Base-by-base conservation (phyloP, 371 early-diverging fungal genomes). In the Amoeboradix gromovi region DNA sequence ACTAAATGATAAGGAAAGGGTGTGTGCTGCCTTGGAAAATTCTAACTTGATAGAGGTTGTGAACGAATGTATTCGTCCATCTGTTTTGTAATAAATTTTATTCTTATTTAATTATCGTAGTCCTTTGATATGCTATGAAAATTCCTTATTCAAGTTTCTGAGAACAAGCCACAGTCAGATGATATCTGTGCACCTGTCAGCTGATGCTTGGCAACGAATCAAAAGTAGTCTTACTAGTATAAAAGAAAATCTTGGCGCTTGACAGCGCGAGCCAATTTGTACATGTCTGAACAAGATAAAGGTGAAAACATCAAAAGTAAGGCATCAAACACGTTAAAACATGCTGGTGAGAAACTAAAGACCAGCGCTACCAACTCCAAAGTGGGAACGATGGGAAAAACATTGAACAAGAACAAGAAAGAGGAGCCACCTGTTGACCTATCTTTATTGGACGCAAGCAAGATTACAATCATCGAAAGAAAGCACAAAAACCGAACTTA, bases 1-100 rank as follows among this genome's bases (percentile, higher is more conserved):
- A 77, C 80, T 99, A 69, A 92, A 92, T 77, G 99, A 99, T 66
- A 98, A 98, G 82, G 99, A 99, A 75, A 82, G 99, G 70, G 98
- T 98, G 1, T 92, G 93, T 1, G 98, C 99, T 1, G 99, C 99
- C 1, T 80, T 96, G 72, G 98, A 98, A 74, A 99, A 98, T 78
- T 78, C 79, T 1, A 89, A 91, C 74, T 75, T 96, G 67, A 76
- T 92, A 66, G 90, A 91, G 73, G 94, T 94, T 0, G 94, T 94
- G 31, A 91, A 93, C 72, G 91, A 92, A 73, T 89, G 90, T 71
- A 73, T 89, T 29, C n/a, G 68, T 66, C 66, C 29, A 17, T 17
- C 70, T 28, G 29, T 69, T 31, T 31, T 27, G 67, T 16, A 5
- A n/a, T n/a, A n/a, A n/a, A n/a, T n/a, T n/a, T n/a, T n/a, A n/a